These are phyloP conservation scores for Ceratobasidium sp. DNA, from an alignment of 1,284 basidiomycete species.

Conservation along the genomic window DNA sequence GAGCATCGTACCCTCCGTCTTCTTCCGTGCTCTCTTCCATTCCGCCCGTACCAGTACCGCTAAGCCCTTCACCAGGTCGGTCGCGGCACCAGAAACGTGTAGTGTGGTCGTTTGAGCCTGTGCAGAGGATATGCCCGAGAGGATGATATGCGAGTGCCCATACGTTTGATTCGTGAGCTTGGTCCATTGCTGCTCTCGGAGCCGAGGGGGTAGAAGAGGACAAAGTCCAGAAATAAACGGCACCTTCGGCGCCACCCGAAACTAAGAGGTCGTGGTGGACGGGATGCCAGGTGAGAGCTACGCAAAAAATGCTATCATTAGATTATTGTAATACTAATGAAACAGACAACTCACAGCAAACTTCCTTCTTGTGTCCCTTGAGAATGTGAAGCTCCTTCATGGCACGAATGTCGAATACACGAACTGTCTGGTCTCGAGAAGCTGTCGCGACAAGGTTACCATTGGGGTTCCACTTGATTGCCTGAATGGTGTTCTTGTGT, in stretches of 20 bases:
- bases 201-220: constrained; percentile 53
- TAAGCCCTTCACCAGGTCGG: constrained; percentile 75
- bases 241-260: constrained; percentile 93
- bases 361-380: constrained; percentile 96
- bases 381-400: constrained; percentile 95
- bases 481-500: constrained; percentile 97
- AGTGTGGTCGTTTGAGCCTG: constrained; percentile 95
- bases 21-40: constrained; percentile 74
- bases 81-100: constrained; percentile 97
- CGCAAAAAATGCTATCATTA: background rate
- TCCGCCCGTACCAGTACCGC: constrained; percentile 66
- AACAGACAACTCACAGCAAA: constrained; percentile 80
- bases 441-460: constrained; percentile 94
- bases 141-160: constrained; percentile 97
- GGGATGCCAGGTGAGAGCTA: constrained; percentile 95
- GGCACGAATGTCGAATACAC: constrained; percentile 97
- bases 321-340: background rate
- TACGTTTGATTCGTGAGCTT: constrained; percentile 97
- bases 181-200: constrained; percentile 84
- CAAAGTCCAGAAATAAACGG: constrained; percentile 93
- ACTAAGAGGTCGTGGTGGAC: constrained; percentile 87
- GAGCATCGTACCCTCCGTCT: constrained; percentile 50
- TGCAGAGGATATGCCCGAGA: constrained; percentile 91
- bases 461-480: constrained; percentile 90
- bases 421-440: constrained; percentile 91